Conservation (phyloP, 768 basidiomycete species). For the Lactarius indigo region DNA sequence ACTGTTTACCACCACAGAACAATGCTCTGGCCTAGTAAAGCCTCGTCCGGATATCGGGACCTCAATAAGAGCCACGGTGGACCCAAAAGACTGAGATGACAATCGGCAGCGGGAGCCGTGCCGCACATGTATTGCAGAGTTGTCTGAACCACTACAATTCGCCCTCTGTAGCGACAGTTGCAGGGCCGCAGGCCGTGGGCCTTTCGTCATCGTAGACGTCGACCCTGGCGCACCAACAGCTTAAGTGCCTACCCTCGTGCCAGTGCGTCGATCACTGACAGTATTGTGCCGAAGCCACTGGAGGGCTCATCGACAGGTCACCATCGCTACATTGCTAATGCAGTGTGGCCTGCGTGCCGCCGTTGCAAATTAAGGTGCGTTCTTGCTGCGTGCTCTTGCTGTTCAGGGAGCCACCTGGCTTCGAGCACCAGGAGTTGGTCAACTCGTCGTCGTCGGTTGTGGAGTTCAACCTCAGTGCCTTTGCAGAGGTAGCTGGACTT, state of each 20-base stretch:
- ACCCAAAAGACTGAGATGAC: too few species aligned
- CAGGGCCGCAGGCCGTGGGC: neutral
- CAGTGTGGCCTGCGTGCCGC: neutral
- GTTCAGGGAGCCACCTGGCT: slow-evolving; percentile 42
- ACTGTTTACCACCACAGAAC: too few species aligned
- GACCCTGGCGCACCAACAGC: slow-evolving; percentile 16
- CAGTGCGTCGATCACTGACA: slow-evolving; percentile 34
- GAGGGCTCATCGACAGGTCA: slow-evolving; percentile 40
- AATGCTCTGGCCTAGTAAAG: too few species aligned
- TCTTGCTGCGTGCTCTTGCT: too few species aligned
- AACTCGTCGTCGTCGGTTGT: slow-evolving; percentile 1
- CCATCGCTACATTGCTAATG: slow-evolving; percentile 36
- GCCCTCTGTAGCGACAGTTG: neutral
- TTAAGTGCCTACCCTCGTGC: neutral
- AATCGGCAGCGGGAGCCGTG: too few species aligned
- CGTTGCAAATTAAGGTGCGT: too few species aligned
- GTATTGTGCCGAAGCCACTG: slow-evolving; percentile 41
- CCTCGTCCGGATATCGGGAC: too few species aligned
- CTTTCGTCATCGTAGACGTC: slow-evolving; percentile 14
- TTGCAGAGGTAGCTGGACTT: slow-evolving; percentile 40
- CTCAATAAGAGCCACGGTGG: too few species aligned
- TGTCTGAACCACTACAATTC: neutral
- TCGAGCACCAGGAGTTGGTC: slow-evolving; percentile 37
- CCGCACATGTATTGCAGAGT: too few species aligned
- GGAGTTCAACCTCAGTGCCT: slow-evolving; percentile 43